phyloP scores from a whole-genome alignment of 371 early-diverging fungal genomes.

The Syncephalastrum sp. region DNA sequence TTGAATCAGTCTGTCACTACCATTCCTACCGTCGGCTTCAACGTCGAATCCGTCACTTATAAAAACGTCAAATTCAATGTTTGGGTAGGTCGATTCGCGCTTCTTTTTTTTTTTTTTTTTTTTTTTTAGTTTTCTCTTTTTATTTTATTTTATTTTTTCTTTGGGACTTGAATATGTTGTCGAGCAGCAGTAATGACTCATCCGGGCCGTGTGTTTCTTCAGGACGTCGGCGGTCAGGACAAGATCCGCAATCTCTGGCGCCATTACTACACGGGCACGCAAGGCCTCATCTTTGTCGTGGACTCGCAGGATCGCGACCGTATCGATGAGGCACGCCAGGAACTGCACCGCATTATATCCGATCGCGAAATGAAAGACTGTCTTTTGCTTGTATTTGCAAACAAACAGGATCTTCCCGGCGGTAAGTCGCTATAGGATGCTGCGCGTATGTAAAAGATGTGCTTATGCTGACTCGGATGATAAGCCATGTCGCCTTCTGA shows the following conservation, averaged over 20 bases:
- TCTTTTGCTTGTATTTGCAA: slow-evolving; percentile 81
- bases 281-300: slow-evolving; percentile 86
- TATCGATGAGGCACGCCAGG: slow-evolving; percentile 82
- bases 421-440: slow-evolving; percentile 34
- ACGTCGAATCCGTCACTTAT: slow-evolving; percentile 86
- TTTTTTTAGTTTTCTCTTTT: slow-evolving; percentile 6
- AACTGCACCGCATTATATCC: slow-evolving; percentile 77
- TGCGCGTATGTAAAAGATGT: background rate
- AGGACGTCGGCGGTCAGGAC: slow-evolving; percentile 92
- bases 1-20: slow-evolving; percentile 84
- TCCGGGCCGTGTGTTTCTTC: background rate
- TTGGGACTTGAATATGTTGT: no score
- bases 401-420: slow-evolving; percentile 84
- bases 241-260: slow-evolving; percentile 90
- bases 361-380: slow-evolving; percentile 86
- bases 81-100: slow-evolving; percentile 46
- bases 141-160: no score
- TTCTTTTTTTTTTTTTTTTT: background rate
- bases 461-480: background rate
- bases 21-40: slow-evolving; percentile 89
- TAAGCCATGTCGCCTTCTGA: slow-evolving; percentile 77
- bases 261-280: slow-evolving; percentile 86
- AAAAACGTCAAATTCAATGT: slow-evolving; percentile 91
- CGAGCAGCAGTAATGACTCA: background rate
- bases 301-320: slow-evolving; percentile 84